Evolutionary conservation across 176 grass and related monocot genomes (phyloP).

Genomic region (Carex parvula): DNA sequence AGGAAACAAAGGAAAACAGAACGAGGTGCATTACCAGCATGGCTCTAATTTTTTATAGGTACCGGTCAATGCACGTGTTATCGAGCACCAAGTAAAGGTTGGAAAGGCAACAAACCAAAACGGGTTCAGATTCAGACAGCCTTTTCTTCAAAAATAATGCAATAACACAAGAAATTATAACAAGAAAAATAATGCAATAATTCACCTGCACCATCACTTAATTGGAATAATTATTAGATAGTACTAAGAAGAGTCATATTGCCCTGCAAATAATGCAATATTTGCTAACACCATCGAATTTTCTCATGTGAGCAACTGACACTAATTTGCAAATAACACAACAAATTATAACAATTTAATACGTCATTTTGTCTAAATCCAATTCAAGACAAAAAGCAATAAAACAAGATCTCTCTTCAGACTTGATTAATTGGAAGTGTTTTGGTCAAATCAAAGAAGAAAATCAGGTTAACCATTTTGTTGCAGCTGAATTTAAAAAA

Average conservation of each 20-base stretch:
- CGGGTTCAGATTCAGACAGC: not conserved
- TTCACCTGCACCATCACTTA: conserved; percentile 36
- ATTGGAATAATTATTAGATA: not conserved
- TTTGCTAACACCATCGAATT: not conserved
- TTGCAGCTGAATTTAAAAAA: not conserved
- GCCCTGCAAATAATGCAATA: not conserved
- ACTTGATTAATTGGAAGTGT: not conserved
- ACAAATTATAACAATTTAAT: not conserved
- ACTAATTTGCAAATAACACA: not conserved
- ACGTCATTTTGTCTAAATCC: not conserved
- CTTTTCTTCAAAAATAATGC: no score
- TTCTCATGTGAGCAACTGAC: not conserved
- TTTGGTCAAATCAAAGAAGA: not conserved
- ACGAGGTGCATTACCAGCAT: not conserved
- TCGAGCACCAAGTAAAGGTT: not conserved
- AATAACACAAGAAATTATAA: no score
- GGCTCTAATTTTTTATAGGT: not conserved
- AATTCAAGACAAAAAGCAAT: no score
- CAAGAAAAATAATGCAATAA: no score
- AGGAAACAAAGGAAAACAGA: not conserved
- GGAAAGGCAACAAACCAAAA: not conserved
- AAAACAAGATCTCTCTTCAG: no score
- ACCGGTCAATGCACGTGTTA: not conserved
- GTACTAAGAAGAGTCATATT: not conserved
- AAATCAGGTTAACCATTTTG: not conserved